These are phyloP conservation scores for Rhizopus delemar DNA, from an alignment of 371 early-diverging fungal species.

Conservation along the genomic window DNA sequence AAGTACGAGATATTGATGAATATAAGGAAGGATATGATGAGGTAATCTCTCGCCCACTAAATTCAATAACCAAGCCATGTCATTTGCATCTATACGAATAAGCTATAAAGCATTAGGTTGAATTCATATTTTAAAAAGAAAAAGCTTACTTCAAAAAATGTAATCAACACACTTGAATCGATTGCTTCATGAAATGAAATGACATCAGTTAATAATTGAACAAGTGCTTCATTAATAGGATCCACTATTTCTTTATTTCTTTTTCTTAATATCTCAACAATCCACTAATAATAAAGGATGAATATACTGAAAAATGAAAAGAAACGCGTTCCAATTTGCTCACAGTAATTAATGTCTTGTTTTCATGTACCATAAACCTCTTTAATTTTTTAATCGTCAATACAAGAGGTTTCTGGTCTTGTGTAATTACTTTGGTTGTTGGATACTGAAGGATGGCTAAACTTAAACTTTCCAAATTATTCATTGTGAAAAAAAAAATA, in stretches of 20 bases:
- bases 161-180: conserved; percentile 22
- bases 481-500: not conserved
- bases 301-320: not conserved
- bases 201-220: conserved; percentile 33
- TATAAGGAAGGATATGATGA: conserved; percentile 19
- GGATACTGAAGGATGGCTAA: conserved; percentile 15
- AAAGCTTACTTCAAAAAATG: conserved; percentile 23
- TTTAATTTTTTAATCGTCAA: conserved; percentile 28
- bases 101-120: conserved; percentile 11
- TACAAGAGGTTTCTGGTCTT: conserved; percentile 20
- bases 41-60: conserved; percentile 32
- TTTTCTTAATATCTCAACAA: conserved; percentile 15
- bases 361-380: conserved; percentile 16
- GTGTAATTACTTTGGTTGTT: conserved; percentile 5
- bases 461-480: conserved; percentile 7
- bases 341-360: conserved; percentile 20
- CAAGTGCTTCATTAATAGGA: conserved; percentile 30
- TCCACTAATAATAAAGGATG: conserved; percentile 16
- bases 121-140: conserved; percentile 13
- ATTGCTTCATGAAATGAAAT: conserved; percentile 36
- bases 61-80: conserved; percentile 33
- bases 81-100: conserved; percentile 9
- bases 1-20: conserved; percentile 34
- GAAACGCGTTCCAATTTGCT: not conserved
- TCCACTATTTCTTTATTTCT: conserved; percentile 28